Conservation (phyloP, 2,329 filamentous ascomycete species). For the Claviceps maximensis region DNA sequence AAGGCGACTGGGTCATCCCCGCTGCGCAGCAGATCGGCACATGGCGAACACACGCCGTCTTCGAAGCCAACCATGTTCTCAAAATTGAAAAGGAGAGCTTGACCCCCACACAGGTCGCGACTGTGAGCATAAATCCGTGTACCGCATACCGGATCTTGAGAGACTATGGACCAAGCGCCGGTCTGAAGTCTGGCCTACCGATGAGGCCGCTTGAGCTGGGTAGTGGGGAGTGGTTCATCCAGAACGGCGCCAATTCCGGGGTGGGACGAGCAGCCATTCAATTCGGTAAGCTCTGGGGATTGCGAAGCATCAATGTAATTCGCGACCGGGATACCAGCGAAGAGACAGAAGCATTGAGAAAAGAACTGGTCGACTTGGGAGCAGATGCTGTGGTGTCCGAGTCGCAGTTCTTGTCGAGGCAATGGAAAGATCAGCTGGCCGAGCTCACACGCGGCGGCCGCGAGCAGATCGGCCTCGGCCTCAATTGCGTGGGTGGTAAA, state of each 20-base stretch:
- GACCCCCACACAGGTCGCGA: constrained; percentile 66
- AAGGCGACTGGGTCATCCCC: constrained; percentile 92
- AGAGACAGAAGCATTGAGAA: constrained; percentile 46
- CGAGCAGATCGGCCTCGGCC: constrained; percentile 59
- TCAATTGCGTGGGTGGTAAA: constrained; percentile 93
- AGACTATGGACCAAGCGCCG: constrained; percentile 50
- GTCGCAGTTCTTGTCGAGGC: constrained; percentile 38
- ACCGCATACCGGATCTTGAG: constrained; percentile 89
- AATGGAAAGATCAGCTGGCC: constrained; percentile 48
- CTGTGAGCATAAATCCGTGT: constrained; percentile 83
- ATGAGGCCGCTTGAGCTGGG: constrained; percentile 31
- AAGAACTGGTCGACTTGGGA: constrained; percentile 40
- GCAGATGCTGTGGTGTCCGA: constrained; percentile 45
- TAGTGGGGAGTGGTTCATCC: constrained; percentile 77
- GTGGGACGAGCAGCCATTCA: constrained; percentile 89
- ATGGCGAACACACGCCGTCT: constrained; percentile 82
- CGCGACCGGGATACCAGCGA: constrained; percentile 53
- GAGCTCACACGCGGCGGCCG: constrained; percentile 58
- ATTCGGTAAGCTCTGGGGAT: constrained; percentile 71
- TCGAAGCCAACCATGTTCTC: constrained; percentile 43
- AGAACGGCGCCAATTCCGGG: constrained; percentile 92
- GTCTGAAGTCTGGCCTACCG: constrained; percentile 30
- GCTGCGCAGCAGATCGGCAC: constrained; percentile 74
- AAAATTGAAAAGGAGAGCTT: constrained; percentile 60
- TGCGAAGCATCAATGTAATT: constrained; percentile 82